Evolutionary conservation across 352 stramenopile species (phyloP), one percentile per base, ranked within the genome.

Genomic region (Stephanocyclus meneghinianus): DNA sequence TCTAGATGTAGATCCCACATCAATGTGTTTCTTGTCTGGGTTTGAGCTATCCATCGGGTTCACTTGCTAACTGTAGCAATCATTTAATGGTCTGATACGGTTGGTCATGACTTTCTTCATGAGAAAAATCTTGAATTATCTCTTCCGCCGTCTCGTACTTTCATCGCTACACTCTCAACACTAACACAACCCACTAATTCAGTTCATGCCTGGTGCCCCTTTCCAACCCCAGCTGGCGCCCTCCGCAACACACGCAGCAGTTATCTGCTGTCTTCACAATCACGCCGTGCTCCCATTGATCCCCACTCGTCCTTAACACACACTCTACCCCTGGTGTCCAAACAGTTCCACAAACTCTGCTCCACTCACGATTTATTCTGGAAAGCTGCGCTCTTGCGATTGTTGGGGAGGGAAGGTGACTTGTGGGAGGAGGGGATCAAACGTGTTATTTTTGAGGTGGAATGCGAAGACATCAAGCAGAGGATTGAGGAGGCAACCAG

Each of bases 241-340:
- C 32, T 45, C 35, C 59, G 30, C 10, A 40, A 69, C 57, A 51
- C 61, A 37, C 18, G 32, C 15, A 65, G 57, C 32, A 11, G 1
- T 51, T 21, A 1, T 18, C 10, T 4, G 21, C 60, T 26, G 15
- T 10, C 18, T 35, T 48, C 26, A 45, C 62, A 67, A 48, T 42
- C 65, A 81, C 15, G 30, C 40, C 37, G 63, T 73, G 16, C 61
- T 48, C 51, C 71, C 16, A 73, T 71, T 30, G 57, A 63, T 30
- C 26, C n/a, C 16, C 60, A 67, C 29, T 78, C 72, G 9, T 77
- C 84, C 13, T 66, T 91, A 13, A 90, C 80, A 1, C 62, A 84
- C 51, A 80, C 57, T 29, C 61, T 92, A 29, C 87, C 87, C 13
- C 57, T 85, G 5, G 85, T 92, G 1, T 91, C 69, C 13, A 91